Base-by-base conservation (phyloP, 306 rosid genomes). In the Cucurbita pepo region DNA sequence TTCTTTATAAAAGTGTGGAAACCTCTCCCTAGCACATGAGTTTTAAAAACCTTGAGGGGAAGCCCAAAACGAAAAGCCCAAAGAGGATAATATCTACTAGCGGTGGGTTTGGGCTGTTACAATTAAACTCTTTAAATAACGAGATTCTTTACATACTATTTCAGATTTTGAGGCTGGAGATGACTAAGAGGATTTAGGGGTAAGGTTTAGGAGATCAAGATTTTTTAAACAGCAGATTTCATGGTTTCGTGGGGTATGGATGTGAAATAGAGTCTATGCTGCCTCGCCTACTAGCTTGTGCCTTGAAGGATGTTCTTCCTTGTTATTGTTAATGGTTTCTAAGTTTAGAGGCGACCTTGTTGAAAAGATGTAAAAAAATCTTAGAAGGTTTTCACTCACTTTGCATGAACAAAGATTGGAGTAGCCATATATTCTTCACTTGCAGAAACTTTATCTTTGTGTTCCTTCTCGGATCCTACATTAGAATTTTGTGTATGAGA, bases 331-430 rank as follows among this genome's bases (percentile, higher is more conserved):
- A 43, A 66, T 43, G 22, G 9, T 45, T 45, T 66, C 69, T 21
- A 44, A 66, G 54, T 21, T 13, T 12, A 66, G 10, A 44, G 54
- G 10, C 53, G 25, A 7, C 19, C 41, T 43, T 21, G 72, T 43
- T 66, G 1, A 54, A 41, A 38, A 8, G 40, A n/a, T 36, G 51
- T 38, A 10, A 4, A 3, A 11, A 40, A 54, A 72, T 66, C 55
- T 13, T 30, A 55, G 13, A 73, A 56, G 38, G 76, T 2, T 56
- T 38, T 13, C 63, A 56, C 97, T 83, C 78, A 92, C 97, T 79
- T 92, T 67, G 92, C 79, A 71, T 88, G 96, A 76, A 90, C 91
- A 75, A 92, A 89, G 77, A 89, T 86, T 56, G 97, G 95, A 73
- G 82, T 76, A 70, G 91, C 92, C 85, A 88, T 67, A 73, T 88